phyloP scores from a whole-genome alignment of 2,329 filamentous ascomycete species.

The Eurotiales sp. region DNA sequence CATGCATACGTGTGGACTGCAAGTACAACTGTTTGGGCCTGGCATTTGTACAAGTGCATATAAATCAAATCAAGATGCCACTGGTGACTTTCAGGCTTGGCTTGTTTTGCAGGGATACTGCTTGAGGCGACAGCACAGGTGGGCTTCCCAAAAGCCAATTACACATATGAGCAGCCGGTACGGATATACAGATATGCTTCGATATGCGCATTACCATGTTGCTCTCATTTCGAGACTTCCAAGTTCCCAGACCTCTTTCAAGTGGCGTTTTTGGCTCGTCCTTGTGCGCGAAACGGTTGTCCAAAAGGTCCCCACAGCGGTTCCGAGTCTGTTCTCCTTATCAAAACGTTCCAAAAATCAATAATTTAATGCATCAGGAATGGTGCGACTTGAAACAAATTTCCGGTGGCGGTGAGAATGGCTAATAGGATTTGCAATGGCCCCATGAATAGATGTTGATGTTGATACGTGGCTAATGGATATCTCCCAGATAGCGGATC shows the following conservation, averaged over 20 bases:
- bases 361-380: neutral
- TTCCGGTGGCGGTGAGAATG: constrained; percentile 2
- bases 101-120: neutral
- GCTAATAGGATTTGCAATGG: neutral
- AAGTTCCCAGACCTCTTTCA: neutral
- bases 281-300: neutral
- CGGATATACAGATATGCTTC: too few relatives aligned
- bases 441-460: neutral
- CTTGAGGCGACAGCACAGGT: neutral
- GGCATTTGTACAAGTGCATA: neutral
- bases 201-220: too few relatives aligned
- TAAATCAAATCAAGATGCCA: neutral
- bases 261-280: neutral
- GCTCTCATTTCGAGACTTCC: too few relatives aligned
- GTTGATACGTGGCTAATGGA: neutral
- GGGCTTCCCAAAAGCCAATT: neutral
- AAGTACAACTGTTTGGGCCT: neutral
- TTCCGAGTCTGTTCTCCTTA: neutral
- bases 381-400: neutral
- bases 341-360: neutral
- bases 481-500: neutral
- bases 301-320: neutral
- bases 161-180: neutral
- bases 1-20: neutral
- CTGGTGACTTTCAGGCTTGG: neutral